Conservation (phyloP, 306 rosid genomes). For the Potentilla sterilis region DNA sequence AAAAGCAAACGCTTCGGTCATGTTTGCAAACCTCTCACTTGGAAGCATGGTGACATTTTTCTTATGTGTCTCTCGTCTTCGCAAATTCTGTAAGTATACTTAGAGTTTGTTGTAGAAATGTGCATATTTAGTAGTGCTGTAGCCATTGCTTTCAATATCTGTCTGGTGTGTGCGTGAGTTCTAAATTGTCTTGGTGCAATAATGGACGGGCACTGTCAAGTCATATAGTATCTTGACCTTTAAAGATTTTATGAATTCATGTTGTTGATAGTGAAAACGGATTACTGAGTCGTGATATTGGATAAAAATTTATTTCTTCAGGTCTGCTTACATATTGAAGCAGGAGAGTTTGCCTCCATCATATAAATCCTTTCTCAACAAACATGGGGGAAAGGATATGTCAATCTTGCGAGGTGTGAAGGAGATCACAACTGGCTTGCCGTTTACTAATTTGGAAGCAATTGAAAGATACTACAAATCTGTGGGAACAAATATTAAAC, state of each 20-base stretch:
- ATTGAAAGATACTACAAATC: conserved; percentile 60
- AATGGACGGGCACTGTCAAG: background rate
- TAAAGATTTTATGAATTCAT: background rate
- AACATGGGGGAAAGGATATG: conserved; percentile 87
- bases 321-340: conserved; percentile 92
- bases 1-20: conserved; percentile 83
- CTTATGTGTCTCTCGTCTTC: conserved; percentile 97
- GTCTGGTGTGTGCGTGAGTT: too few species aligned
- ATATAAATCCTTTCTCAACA: conserved; percentile 89
- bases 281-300: background rate
- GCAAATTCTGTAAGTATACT: conserved; percentile 73
- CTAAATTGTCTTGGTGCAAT: background rate
- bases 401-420: conserved; percentile 70
- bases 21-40: conserved; percentile 89
- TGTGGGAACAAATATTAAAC: conserved; percentile 51
- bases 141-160: background rate
- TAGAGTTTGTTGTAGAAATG: background rate
- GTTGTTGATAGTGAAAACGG: background rate
- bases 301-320: conserved; percentile 34
- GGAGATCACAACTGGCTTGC: conserved; percentile 69
- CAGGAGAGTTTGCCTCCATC: conserved; percentile 94
- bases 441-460: conserved; percentile 61
- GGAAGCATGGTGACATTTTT: conserved; percentile 94
- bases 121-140: background rate
- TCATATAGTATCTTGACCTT: background rate